Conservation (phyloP, 768 basidiomycete species). For the Candolleomyces efflorescens region DNA sequence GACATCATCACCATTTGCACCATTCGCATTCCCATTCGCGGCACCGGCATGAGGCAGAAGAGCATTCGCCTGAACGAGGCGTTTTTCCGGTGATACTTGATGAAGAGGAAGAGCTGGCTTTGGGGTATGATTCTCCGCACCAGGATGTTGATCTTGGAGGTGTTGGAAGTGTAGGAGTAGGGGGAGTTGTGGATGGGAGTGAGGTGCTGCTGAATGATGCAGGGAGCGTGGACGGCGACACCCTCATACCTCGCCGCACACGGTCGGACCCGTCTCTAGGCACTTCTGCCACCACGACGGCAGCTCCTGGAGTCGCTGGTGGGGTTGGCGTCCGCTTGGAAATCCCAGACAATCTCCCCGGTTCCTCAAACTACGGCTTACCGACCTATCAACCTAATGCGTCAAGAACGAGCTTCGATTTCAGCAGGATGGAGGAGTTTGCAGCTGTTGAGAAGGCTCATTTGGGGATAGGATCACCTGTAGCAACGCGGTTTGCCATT, state of each 20-base stretch:
- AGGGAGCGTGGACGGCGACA: constrained; percentile 20
- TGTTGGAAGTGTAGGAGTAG: neutral
- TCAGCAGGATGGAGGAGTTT: constrained; percentile 71
- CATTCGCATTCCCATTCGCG: no score
- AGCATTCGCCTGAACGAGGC: constrained; percentile 27
- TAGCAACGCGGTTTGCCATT: constrained; percentile 34
- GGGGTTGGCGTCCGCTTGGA: neutral
- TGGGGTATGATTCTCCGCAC: constrained; percentile 35
- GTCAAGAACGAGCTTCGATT: constrained; percentile 64
- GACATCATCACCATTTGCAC: no score
- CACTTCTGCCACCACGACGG: constrained; percentile 41
- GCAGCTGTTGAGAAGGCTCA: constrained; percentile 62
- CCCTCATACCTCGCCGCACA: constrained; percentile 15
- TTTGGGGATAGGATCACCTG: constrained; percentile 53
- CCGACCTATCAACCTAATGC: constrained; percentile 67
- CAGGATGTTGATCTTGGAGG: neutral
- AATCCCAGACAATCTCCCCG: constrained; percentile 19
- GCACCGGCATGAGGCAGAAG: constrained; percentile 6
- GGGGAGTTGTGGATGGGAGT: no score
- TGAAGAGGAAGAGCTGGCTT: constrained; percentile 24
- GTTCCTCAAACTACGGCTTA: constrained; percentile 41
- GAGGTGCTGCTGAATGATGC: constrained; percentile 13
- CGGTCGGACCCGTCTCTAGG: constrained; percentile 29
- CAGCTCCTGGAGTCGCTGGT: constrained; percentile 28
- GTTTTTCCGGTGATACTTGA: constrained; percentile 34